phyloP scores from a whole-genome alignment of 331 rosid species.

The Spiraea crenata region DNA sequence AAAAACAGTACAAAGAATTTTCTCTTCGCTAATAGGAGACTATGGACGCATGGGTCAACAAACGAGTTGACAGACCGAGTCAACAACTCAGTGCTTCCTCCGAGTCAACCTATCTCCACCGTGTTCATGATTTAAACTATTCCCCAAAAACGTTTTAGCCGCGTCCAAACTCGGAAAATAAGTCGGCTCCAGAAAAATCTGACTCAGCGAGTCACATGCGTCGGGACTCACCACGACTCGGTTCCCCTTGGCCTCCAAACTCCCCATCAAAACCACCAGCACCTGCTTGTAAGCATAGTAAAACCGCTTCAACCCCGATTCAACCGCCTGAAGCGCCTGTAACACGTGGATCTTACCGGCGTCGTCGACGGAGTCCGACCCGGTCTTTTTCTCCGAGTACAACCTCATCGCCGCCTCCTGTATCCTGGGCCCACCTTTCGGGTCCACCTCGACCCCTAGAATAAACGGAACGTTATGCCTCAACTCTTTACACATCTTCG shows the following conservation, averaged over 20 bases:
- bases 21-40: background rate
- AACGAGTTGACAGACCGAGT: background rate
- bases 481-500: constrained; percentile 60
- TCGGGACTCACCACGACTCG: constrained; percentile 50
- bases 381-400: constrained; percentile 46
- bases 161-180: constrained; percentile 92
- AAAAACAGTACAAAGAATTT: background rate
- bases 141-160: constrained; percentile 81
- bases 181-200: constrained; percentile 71
- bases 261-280: constrained; percentile 65
- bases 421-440: constrained; percentile 84
- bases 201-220: constrained; percentile 61
- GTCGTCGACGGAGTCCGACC: constrained; percentile 12
- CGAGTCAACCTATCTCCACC: constrained; percentile 13
- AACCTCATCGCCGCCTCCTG: constrained; percentile 94
- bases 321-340: constrained; percentile 71
- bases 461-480: constrained; percentile 74
- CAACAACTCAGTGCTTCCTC: constrained; percentile 13
- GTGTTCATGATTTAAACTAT: constrained; percentile 36
- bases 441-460: constrained; percentile 82
- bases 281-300: constrained; percentile 80
- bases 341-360: constrained; percentile 44
- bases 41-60: background rate
- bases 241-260: constrained; percentile 63
- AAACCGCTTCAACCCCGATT: constrained; percentile 65